Evolutionary conservation across 2,329 filamentous ascomycete species (phyloP), one percentile per base, ranked within the genome.

Genomic region (Colletotrichum scovillei): DNA sequence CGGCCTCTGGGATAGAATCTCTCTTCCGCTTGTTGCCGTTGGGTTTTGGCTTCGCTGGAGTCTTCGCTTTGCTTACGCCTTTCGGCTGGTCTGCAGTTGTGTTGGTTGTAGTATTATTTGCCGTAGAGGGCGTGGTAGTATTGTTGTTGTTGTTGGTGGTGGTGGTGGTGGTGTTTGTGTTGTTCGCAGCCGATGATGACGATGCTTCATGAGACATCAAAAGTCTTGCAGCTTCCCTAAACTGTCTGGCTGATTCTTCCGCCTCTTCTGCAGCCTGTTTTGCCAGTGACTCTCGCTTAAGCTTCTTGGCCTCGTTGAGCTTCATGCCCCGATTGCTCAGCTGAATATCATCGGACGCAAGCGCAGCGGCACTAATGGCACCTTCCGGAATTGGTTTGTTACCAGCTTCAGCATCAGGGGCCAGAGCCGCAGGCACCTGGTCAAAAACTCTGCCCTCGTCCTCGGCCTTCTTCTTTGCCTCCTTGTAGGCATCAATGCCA

Each of bases 281-380:
- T 14, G 89, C 90, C 75, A 91, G 82, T 6, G 90, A 89, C 80
- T 94, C 91, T 67, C 90, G 86, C 82, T 94, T 94, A 12, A 92
- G 83, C 79, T 93, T 94, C 82, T 94, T 95, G 3, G 93, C 91
- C 77, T 94, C 92, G 78, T 95, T 95, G 28, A 95, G 86, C 78
- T 93, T 92, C 91, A 95, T 93, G 9, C 93, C 93, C 64, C 92
- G 88, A 80, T 94, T 93, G 78, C 91, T 91, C 16, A 91, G 86
- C 66, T 90, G 89, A 42, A 90, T 87, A 75, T 94, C 91, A 42
- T 93, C 90, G 16, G 85, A 85, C 38, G 86, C 87, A 57, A 91
- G 78, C 26, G 87, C 85, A 46, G 90, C 88, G 28, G 88, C 83
- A 72, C 88, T 91, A 58, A 92, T 88, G 1, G 90, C 90, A 16